Conservation (phyloP, 83 land plant species). For the Picea abies region DNA sequence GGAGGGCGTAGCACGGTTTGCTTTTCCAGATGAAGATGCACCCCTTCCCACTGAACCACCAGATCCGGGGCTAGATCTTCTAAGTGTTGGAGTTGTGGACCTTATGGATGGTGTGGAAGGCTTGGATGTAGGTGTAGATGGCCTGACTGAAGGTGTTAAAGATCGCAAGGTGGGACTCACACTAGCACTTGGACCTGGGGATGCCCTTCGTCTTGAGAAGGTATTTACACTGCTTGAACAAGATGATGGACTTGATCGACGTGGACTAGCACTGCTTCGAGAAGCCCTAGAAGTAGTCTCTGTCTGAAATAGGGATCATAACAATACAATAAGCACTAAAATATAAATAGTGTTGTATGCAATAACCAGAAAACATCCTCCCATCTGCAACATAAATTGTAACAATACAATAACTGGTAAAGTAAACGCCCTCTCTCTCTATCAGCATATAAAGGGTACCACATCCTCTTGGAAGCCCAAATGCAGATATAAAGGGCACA, state of each 20-base stretch:
- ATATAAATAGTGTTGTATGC: background rate
- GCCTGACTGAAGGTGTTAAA: conserved; percentile 42
- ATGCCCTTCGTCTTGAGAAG: conserved; percentile 47
- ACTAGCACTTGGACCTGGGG: conserved; percentile 49
- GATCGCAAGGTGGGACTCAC: conserved; percentile 30
- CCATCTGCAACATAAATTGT: background rate
- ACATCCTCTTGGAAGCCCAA: too few relatives aligned
- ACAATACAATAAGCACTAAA: background rate
- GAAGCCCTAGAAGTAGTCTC: conserved; percentile 51
- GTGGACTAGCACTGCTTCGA: conserved; percentile 68
- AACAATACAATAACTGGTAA: too few relatives aligned
- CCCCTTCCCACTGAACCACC: conserved; percentile 28
- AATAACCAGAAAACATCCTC: background rate
- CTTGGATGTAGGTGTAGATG: conserved; percentile 53
- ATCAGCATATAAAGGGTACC: too few relatives aligned
- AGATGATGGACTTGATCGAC: conserved; percentile 57
- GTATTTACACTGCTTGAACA: conserved; percentile 24
- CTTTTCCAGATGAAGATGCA: conserved; percentile 49
- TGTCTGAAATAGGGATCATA: conserved; percentile 28
- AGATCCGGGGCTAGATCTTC: conserved; percentile 48
- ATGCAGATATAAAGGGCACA: too few relatives aligned
- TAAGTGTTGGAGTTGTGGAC: conserved; percentile 59
- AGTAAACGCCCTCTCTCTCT: too few relatives aligned
- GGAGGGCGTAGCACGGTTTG: conserved; percentile 55
- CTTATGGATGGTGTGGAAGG: conserved; percentile 45